These are phyloP conservation scores for Debaryomyces castellii DNA, from an alignment of 805 yeast species.

Conservation along the genomic window DNA sequence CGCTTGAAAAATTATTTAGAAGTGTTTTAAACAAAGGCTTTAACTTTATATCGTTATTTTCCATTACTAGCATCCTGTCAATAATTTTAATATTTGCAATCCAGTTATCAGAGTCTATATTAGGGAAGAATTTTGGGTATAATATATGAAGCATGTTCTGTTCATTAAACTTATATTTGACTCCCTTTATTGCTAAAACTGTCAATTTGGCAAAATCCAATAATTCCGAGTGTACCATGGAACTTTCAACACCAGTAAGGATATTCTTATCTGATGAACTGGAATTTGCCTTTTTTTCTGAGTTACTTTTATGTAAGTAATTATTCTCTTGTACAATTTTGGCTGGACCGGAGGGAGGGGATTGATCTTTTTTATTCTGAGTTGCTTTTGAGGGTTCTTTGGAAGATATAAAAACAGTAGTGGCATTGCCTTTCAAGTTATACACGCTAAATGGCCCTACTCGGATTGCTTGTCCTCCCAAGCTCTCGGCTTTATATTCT, in stretches of 20 bases:
- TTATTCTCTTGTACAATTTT: too few relatives aligned
- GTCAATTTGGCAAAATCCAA: conserved; percentile 38
- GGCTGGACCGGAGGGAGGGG: not conserved
- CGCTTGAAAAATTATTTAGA: conserved; percentile 15
- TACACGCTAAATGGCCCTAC: conserved; percentile 28
- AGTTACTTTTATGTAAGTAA: too few relatives aligned
- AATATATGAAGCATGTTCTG: conserved; percentile 44
- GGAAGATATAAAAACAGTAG: not conserved
- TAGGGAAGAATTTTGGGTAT: conserved; percentile 45
- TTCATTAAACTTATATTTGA: conserved; percentile 33
- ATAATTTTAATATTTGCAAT: conserved; percentile 20
- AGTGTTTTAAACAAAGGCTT: conserved; percentile 20
- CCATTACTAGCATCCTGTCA: conserved; percentile 13
- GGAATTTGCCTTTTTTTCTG: not conserved
- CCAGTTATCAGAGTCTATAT: conserved; percentile 43
- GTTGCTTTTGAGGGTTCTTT: not conserved
- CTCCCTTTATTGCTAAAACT: conserved; percentile 41
- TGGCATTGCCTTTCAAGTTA: not conserved
- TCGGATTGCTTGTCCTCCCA: conserved; percentile 4
- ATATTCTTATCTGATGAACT: not conserved
- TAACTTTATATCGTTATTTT: conserved; percentile 12
- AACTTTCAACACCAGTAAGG: not conserved
- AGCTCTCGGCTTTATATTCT: conserved; percentile 14
- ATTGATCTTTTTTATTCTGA: not conserved
- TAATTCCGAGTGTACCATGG: conserved; percentile 37